Evolutionary conservation across 208 protist genomes (phyloP), one percentile per base, ranked within the genome.

Genomic region (Trypanosoma melophagium): DNA sequence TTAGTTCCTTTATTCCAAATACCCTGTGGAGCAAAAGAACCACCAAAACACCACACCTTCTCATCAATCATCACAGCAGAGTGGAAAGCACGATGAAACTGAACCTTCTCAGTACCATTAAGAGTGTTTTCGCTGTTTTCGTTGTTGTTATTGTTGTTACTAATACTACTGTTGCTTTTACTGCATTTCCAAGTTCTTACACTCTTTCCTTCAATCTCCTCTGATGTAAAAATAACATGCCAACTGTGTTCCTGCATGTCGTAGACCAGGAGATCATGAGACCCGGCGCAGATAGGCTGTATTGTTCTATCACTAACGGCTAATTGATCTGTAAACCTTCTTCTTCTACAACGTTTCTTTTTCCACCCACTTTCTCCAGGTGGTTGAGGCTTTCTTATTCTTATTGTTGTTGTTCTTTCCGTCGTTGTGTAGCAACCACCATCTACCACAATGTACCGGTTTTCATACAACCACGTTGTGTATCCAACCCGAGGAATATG

Each of bases 41-140:
- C 75, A 31, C 75, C 75, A 69, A 76, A 69, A 31, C 53, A 58
- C 75, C 75, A 80, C 1, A 76, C 40, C 42, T 55, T 70, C 13
- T 60, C 59, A 9, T 53, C 22, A 2, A 80, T 64, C 8, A 72
- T 16, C 16, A 80, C 75, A 35, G 64, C 58, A n/a, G 69, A 73
- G 35, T 80, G 69, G 63, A 74, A 76, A 52, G 59, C 44, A 24
- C 64, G 63, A 21, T 59, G 45, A 19, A 1, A 21, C 38, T n/a
- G 0, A 16, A 2, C 9, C 25, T 25, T 53, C 31, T 45, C 17
- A 17, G 2, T 14, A 25, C 3, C 12, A 9, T 40, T 28, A 17
- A 24, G 17, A 38, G n/a, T 19, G 0, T 41, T 25, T 16, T 47
- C 40, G 4, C n/a, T 40, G 9, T 40, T 47, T 12, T 66, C 52